Conservation (phyloP, 495 filamentous ascomycete species). For the Chaetomium cochliodes region DNA sequence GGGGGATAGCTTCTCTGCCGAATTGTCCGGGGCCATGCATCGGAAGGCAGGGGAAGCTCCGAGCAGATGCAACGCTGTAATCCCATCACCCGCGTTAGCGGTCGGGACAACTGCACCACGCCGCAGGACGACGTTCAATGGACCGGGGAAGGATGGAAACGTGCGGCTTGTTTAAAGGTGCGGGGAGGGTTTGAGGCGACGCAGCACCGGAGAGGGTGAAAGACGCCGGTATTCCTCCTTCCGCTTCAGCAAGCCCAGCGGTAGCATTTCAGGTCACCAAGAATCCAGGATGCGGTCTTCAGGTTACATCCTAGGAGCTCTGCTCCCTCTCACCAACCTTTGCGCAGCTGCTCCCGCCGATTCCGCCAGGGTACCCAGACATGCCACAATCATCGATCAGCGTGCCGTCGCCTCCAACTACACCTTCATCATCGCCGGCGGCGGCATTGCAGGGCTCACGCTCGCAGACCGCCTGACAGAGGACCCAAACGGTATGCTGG, state of each 20-base stretch:
- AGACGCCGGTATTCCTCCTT: neutral
- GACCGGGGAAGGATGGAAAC: neutral
- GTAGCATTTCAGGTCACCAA: neutral
- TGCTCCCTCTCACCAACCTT: slow-evolving; percentile 8
- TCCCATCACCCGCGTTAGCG: neutral
- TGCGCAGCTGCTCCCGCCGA: slow-evolving; percentile 12
- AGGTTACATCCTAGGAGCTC: slow-evolving; percentile 5
- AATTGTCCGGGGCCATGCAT: neutral
- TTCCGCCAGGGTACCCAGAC: slow-evolving; percentile 19
- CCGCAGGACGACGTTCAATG: neutral
- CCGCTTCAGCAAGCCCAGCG: neutral
- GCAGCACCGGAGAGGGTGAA: neutral
- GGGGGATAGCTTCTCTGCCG: neutral
- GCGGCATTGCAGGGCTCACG: slow-evolving; percentile 49
- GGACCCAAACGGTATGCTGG: slow-evolving; percentile 41
- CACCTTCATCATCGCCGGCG: slow-evolving; percentile 52
- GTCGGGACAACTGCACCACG: neutral
- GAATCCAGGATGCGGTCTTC: slow-evolving; percentile 11
- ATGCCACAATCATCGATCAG: slow-evolving; percentile 32
- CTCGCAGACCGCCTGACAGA: slow-evolving; percentile 51
- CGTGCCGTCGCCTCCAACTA: slow-evolving; percentile 33
- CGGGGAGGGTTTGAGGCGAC: neutral
- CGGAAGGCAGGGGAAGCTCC: slow-evolving; percentile 1
- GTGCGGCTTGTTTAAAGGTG: neutral
- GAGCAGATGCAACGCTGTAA: slow-evolving; percentile 11